These are phyloP conservation scores for Fusarium tuaranense DNA, from an alignment of 2,329 filamentous ascomycete genomes.

Conservation along the genomic window DNA sequence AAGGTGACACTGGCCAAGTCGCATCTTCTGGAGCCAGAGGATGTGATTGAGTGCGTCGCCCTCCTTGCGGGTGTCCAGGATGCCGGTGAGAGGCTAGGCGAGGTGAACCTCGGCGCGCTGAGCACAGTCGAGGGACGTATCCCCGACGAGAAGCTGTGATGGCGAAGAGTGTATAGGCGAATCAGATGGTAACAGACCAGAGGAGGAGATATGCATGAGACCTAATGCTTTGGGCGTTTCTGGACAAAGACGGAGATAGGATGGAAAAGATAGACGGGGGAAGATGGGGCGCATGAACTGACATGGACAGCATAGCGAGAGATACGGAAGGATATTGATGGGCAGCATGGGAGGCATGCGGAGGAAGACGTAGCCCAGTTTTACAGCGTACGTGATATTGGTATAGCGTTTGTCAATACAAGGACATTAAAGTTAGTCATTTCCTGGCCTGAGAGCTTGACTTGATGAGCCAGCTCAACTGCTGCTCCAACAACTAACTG, in stretches of 20 bases:
- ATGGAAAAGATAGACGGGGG: slow-evolving; percentile 34
- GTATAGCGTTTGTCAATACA: slow-evolving; percentile 26
- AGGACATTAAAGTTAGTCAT: slow-evolving; percentile 9
- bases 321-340: slow-evolving; percentile 19
- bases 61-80: slow-evolving; percentile 64
- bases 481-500: background rate
- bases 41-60: slow-evolving; percentile 80
- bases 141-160: slow-evolving; percentile 49
- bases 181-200: background rate
- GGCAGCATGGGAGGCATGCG: slow-evolving; percentile 17
- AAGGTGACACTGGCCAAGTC: slow-evolving; percentile 92
- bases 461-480: background rate
- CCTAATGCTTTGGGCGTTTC: slow-evolving; percentile 40
- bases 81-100: slow-evolving; percentile 55
- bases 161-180: background rate
- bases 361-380: slow-evolving; percentile 6
- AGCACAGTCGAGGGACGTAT: slow-evolving; percentile 66
- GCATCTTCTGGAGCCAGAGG: slow-evolving; percentile 88
- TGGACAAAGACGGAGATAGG: slow-evolving; percentile 32
- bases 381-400: slow-evolving; percentile 14
- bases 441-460: background rate
- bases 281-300: slow-evolving; percentile 30
- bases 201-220: background rate
- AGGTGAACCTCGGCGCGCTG: slow-evolving; percentile 68
- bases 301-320: slow-evolving; percentile 14